These are phyloP conservation scores for Tetratostichococcus sp. DNA, from an alignment of 139 green algal species.

Conservation along the genomic window DNA sequence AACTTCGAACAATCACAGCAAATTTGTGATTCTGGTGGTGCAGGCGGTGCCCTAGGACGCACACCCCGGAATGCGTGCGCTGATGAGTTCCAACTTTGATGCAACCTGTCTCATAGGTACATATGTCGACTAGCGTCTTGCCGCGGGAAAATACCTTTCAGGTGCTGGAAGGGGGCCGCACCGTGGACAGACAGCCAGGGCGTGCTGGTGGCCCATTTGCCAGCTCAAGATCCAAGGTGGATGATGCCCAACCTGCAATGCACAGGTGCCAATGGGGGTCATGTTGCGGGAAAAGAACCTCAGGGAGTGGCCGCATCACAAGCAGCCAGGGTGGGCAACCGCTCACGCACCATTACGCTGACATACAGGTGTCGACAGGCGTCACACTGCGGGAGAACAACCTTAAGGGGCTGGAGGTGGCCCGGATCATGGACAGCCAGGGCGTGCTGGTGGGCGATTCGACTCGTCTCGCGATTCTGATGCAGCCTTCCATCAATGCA, in stretches of 20 bases:
- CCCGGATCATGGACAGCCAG: conserved; percentile 76
- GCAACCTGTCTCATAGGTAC: too few species aligned
- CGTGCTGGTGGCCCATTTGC: conserved; percentile 83
- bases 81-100: too few species aligned
- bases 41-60: too few species aligned
- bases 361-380: conserved; percentile 70
- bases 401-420: conserved; percentile 84
- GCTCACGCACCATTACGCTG: too few species aligned
- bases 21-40: too few species aligned
- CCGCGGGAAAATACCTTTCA: conserved; percentile 98
- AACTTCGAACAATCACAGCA: too few species aligned
- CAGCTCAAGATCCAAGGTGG: too few species aligned
- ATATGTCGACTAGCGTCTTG: conserved; percentile 80
- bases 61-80: too few species aligned
- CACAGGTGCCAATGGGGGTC: conserved; percentile 69
- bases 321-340: conserved; percentile 80
- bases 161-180: conserved; percentile 73
- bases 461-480: too few species aligned
- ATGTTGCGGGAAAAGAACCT: conserved; percentile 98
- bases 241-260: too few species aligned
- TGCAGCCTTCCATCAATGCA: too few species aligned
- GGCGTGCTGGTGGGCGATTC: conserved; percentile 85
- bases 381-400: conserved; percentile 98
- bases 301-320: conserved; percentile 79
- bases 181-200: conserved; percentile 84